Conservation (phyloP, 2,329 filamentous ascomycete species). For the Conoideocrella luteorostrata region DNA sequence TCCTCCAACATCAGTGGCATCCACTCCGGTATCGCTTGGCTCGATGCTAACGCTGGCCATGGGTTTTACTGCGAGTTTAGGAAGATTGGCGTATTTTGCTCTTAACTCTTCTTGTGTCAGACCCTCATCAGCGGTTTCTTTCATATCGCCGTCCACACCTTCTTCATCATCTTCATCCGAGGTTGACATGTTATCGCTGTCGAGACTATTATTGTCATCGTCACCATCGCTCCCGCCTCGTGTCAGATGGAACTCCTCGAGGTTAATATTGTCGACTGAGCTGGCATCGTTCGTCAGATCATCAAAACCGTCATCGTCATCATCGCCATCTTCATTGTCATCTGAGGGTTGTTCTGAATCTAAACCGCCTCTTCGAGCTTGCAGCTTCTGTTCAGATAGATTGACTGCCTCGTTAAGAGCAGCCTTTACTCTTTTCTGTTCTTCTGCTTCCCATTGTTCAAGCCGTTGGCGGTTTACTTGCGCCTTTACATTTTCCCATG, state of each 20-base stretch:
- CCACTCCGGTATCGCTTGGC: constrained; percentile 17
- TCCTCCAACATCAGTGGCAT: constrained; percentile 24
- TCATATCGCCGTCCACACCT: constrained; percentile 52
- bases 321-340: constrained; percentile 29
- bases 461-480: constrained; percentile 56
- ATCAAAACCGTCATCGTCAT: constrained; percentile 40
- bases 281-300: constrained; percentile 42
- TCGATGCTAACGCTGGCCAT: constrained; percentile 16
- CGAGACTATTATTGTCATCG: constrained; percentile 36
- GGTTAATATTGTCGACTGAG: constrained; percentile 24
- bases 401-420: constrained; percentile 70
- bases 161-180: constrained; percentile 58
- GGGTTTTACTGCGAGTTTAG: constrained; percentile 30
- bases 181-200: constrained; percentile 51
- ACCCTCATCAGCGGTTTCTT: constrained; percentile 51
- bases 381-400: constrained; percentile 61
- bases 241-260: constrained; percentile 26
- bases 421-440: constrained; percentile 57
- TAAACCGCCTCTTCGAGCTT: constrained; percentile 49
- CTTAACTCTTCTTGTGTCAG: constrained; percentile 64
- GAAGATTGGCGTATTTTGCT: constrained; percentile 62
- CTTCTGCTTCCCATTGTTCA: constrained; percentile 58
- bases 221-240: constrained; percentile 27
- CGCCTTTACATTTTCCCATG: constrained; percentile 57
- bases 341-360: constrained; percentile 46